Percentiles rank a stretch among this genome's conserved stretches.
Evolutionary conservation across 2,329 filamentous ascomycete species (phyloP).

Genomic region (Diaporthe sp.): DNA sequence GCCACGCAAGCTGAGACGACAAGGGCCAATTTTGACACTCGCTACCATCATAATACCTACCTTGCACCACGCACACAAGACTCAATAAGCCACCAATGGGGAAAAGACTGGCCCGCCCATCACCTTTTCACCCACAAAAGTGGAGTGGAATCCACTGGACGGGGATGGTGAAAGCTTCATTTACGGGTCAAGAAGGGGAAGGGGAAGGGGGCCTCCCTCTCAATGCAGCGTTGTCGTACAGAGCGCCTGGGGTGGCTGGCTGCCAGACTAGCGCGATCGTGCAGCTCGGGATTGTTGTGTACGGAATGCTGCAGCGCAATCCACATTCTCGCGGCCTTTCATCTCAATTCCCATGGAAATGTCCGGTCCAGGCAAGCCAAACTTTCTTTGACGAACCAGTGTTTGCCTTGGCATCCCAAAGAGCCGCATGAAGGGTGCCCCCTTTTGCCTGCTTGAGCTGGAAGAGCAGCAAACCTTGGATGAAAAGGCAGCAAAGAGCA

Average conservation of each 20-base stretch:
- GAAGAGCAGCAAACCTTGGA: slow-evolving; percentile 29
- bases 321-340: background rate
- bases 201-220: too few relatives aligned
- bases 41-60: background rate
- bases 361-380: background rate
- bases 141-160: background rate
- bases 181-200: background rate
- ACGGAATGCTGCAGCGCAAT: background rate
- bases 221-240: background rate
- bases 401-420: slow-evolving; percentile 30
- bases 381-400: slow-evolving; percentile 2
- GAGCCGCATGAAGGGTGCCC: background rate
- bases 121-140: background rate
- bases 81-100: background rate
- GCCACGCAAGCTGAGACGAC: slow-evolving; percentile 14
- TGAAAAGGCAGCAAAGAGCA: slow-evolving; percentile 22
- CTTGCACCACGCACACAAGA: background rate
- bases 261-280: background rate
- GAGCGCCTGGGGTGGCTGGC: background rate
- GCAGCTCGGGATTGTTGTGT: background rate
- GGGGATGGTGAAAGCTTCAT: slow-evolving; percentile 14
- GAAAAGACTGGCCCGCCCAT: background rate
- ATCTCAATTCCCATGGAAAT: background rate
- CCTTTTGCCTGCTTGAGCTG: background rate
- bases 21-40: slow-evolving; percentile 7